Conservation (phyloP, 2,329 filamentous ascomycete species). For the Claviceps arundinis region DNA sequence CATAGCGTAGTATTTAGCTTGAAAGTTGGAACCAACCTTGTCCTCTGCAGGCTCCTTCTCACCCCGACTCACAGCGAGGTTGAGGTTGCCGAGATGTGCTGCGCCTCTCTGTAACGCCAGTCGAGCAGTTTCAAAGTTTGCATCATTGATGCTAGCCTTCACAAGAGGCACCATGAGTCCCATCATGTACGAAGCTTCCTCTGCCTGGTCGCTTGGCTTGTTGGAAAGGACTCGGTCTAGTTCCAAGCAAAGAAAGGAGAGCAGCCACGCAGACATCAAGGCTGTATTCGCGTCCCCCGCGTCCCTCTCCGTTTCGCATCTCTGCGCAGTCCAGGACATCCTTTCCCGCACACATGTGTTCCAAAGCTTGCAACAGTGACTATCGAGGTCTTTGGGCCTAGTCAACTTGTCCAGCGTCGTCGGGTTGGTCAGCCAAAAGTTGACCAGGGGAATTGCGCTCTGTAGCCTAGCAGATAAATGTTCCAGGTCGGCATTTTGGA, state of each 20-base stretch:
- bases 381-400: conserved; percentile 33
- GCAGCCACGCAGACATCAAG: conserved; percentile 28
- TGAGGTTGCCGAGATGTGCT: not conserved
- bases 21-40: conserved; percentile 18
- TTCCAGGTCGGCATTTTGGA: conserved; percentile 28
- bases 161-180: conserved; percentile 56
- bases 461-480: conserved; percentile 18
- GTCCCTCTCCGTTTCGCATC: conserved; percentile 7
- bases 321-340: conserved; percentile 12
- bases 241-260: conserved; percentile 58
- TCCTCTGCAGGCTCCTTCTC: not conserved
- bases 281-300: conserved; percentile 13
- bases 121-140: conserved; percentile 43
- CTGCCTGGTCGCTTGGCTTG: conserved; percentile 13
- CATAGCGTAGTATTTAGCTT: conserved; percentile 51
- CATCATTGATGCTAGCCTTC: conserved; percentile 32
- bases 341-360: conserved; percentile 47
- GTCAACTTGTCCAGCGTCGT: not conserved
- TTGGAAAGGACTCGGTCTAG: conserved; percentile 29
- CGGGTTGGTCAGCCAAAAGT: conserved; percentile 3
- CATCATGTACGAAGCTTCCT: conserved; percentile 42
- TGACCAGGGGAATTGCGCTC: conserved; percentile 14
- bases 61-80: not conserved
- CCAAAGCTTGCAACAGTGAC: conserved; percentile 48
- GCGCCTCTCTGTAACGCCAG: conserved; percentile 52